Evolutionary conservation across 2,329 filamentous ascomycete genomes (phyloP).

Genomic region (Alternaria sp.): DNA sequence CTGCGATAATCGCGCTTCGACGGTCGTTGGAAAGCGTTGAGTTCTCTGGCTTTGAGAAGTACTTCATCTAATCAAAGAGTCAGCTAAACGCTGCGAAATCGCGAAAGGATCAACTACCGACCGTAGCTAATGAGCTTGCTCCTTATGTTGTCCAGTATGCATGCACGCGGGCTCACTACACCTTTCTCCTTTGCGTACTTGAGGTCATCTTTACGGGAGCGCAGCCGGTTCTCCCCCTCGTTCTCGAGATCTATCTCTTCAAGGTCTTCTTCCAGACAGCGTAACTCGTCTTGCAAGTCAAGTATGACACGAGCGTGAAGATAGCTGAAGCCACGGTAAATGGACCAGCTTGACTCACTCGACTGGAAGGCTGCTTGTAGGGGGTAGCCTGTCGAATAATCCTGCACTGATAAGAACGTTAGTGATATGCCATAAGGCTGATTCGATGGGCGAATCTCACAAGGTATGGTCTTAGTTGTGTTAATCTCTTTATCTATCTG

Average conservation of each 20-base stretch:
- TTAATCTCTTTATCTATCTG: slow-evolving; percentile 2
- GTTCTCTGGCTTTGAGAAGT: slow-evolving; percentile 42
- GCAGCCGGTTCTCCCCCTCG: slow-evolving; percentile 13
- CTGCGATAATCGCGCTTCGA: slow-evolving; percentile 44
- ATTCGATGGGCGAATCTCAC: too few species aligned
- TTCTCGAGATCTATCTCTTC: slow-evolving; percentile 13
- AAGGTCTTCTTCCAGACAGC: slow-evolving; percentile 40
- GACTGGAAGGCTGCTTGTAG: slow-evolving; percentile 1
- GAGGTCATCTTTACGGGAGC: slow-evolving; percentile 20
- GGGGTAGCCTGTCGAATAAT: slow-evolving; percentile 36
- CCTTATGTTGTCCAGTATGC: slow-evolving; percentile 18
- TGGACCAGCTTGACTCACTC: slow-evolving; percentile 50
- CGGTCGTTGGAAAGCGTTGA: slow-evolving; percentile 46
- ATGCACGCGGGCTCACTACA: slow-evolving; percentile 12
- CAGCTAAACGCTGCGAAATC: too few species aligned
- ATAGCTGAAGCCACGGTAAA: slow-evolving; percentile 52
- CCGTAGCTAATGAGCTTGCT: slow-evolving; percentile 31
- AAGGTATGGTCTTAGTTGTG: slow-evolving; percentile 3
- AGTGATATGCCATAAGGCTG: not conserved
- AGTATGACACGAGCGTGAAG: slow-evolving; percentile 50
- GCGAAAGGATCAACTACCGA: not conserved
- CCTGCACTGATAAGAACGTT: not conserved
- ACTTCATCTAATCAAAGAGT: slow-evolving; percentile 31
- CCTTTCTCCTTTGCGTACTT: slow-evolving; percentile 12
- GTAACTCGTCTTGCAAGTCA: slow-evolving; percentile 46